Percentiles rank a stretch among this genome's conserved stretches.
Evolutionary conservation across 2,329 filamentous ascomycete genomes (phyloP).

Genomic region (Aureobasidium sp.): DNA sequence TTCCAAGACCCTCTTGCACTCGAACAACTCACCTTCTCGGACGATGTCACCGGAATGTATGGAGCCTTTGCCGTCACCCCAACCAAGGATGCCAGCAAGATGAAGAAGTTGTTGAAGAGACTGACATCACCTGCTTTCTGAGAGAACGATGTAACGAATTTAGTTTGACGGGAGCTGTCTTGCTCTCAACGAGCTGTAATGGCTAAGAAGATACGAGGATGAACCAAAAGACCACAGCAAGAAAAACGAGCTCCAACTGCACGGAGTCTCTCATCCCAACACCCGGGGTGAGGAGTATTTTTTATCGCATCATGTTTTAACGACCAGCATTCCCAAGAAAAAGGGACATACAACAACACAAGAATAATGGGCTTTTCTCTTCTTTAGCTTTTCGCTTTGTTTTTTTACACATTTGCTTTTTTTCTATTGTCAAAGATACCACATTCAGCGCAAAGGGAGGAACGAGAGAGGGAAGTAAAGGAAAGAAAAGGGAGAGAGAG

Average conservation of each 20-base stretch:
- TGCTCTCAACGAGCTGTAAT: not conserved
- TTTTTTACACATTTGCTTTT: slow-evolving; percentile 4
- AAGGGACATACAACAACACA: not conserved
- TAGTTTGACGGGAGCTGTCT: not conserved
- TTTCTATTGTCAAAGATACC: slow-evolving; percentile 2
- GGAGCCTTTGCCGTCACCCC: slow-evolving; percentile 34
- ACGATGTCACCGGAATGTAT: slow-evolving; percentile 29
- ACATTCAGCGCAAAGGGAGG: not conserved
- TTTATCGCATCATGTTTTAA: slow-evolving; percentile 7
- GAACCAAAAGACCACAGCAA: not conserved
- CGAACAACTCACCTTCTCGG: slow-evolving; percentile 39
- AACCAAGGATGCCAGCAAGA: not conserved
- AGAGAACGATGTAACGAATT: not conserved
- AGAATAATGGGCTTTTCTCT: not conserved
- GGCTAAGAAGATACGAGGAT: not conserved
- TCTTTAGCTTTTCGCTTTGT: not conserved
- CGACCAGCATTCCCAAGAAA: not conserved
- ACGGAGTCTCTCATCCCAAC: not conserved
- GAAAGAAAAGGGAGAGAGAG: not conserved
- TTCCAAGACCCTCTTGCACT: slow-evolving; percentile 43
- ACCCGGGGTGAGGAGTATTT: not conserved
- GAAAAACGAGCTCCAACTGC: not conserved
- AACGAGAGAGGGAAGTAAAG: not conserved
- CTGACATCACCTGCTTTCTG: not conserved
- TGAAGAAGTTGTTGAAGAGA: slow-evolving; percentile 12